Conservation (phyloP, 192 early-diverging fungal genomes). For the Phlyctochytrium arcticum region DNA sequence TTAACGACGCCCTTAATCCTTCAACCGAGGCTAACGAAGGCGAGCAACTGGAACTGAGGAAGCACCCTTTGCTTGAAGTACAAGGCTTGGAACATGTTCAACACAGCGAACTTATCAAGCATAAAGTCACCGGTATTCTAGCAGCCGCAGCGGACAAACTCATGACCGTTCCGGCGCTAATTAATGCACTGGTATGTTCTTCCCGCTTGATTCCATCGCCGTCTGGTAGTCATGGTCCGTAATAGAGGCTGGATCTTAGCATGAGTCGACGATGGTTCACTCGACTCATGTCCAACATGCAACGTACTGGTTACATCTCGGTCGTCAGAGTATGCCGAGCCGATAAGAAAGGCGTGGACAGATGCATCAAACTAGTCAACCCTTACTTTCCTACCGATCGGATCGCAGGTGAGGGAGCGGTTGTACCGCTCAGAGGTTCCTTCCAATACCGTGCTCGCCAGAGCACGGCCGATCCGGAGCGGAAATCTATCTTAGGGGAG, state of each 20-base stretch:
- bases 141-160: slow-evolving; percentile 43
- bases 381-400: slow-evolving; percentile 13
- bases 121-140: slow-evolving; percentile 52
- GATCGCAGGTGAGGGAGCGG: background rate
- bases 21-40: too few relatives aligned
- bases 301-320: slow-evolving; percentile 48
- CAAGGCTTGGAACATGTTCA: too few relatives aligned
- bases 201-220: background rate
- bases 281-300: slow-evolving; percentile 42
- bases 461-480: slow-evolving; percentile 21
- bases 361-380: slow-evolving; percentile 51
- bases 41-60: too few relatives aligned
- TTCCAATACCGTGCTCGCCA: slow-evolving; percentile 9
- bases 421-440: background rate
- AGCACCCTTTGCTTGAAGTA: too few relatives aligned
- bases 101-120: slow-evolving; percentile 46
- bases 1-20: too few relatives aligned
- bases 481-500: slow-evolving; percentile 30
- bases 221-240: background rate
- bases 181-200: slow-evolving; percentile 47
- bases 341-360: slow-evolving; percentile 1
- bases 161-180: slow-evolving; percentile 53
- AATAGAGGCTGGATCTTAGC: slow-evolving; percentile 18
- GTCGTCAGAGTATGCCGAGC: slow-evolving; percentile 32
- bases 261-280: slow-evolving; percentile 66